These are phyloP conservation scores for Coemansia sp. DNA, from an alignment of 192 early-diverging fungal genomes.

Conservation along the genomic window DNA sequence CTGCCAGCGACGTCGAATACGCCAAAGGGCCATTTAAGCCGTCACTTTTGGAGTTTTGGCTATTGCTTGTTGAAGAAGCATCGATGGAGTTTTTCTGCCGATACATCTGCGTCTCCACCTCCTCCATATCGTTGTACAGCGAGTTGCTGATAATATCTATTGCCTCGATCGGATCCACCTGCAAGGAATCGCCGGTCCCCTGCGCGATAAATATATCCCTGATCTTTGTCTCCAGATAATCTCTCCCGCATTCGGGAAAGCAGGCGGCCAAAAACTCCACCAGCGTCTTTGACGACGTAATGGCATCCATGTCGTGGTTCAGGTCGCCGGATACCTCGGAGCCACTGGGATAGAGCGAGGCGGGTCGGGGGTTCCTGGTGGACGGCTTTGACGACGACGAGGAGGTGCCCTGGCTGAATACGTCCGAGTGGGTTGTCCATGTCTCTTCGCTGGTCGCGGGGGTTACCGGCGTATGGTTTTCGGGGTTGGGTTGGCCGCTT, in stretches of 20 bases:
- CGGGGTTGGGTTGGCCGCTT: conserved; percentile 15
- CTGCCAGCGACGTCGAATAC: conserved; percentile 13
- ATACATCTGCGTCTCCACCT: conserved; percentile 31
- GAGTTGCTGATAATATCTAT: conserved; percentile 46
- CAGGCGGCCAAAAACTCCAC: conserved; percentile 34
- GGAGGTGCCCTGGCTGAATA: conserved; percentile 7
- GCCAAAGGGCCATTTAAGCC: background rate
- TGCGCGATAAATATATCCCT: conserved; percentile 18
- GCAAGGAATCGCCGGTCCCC: conserved; percentile 2
- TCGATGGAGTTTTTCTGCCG: background rate
- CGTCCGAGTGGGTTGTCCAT: background rate
- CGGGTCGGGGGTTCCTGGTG: background rate
- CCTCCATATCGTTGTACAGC: conserved; percentile 40
- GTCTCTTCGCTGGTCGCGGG: background rate
- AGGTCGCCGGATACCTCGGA: background rate
- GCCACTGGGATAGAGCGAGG: background rate
- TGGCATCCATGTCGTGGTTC: conserved; percentile 18
- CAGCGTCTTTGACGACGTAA: conserved; percentile 26
- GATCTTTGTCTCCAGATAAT: conserved; percentile 32
- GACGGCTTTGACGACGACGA: background rate
- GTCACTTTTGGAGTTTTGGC: background rate
- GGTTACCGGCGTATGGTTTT: background rate
- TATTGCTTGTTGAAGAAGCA: background rate
- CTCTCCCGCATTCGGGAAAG: conserved; percentile 45
- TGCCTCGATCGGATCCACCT: conserved; percentile 45